A percentile compares a stretch with the other conserved stretches of the same genome.
Conservation (phyloP, 2,329 filamentous ascomycete genomes). For the Fusarium concolor region DNA sequence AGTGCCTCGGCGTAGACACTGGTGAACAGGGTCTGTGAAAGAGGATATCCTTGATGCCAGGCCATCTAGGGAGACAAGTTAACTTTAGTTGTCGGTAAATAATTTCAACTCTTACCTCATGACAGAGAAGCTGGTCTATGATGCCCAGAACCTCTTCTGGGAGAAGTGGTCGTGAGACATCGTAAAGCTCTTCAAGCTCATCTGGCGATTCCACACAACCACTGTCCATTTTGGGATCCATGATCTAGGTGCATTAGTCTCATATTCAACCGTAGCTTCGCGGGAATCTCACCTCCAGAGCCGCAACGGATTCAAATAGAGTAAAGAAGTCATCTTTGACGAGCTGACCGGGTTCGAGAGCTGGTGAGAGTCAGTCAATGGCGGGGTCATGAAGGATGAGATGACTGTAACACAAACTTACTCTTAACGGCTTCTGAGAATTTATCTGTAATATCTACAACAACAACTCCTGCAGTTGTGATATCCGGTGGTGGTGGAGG, state of each 20-base stretch:
- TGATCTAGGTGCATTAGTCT: conserved; percentile 73
- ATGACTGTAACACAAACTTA: conserved; percentile 49
- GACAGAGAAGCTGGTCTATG: conserved; percentile 90
- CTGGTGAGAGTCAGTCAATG: conserved; percentile 58
- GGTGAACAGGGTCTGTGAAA: conserved; percentile 94
- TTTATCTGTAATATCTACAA: conserved; percentile 68
- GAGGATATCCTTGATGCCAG: conserved; percentile 95
- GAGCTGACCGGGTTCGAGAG: conserved; percentile 81
- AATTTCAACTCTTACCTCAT: conserved; percentile 71
- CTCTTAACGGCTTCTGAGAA: conserved; percentile 66
- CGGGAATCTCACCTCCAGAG: conserved; percentile 71
- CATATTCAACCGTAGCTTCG: too few species aligned
- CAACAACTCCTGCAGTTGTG: conserved; percentile 62
- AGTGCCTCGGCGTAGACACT: conserved; percentile 90
- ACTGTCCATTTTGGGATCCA: conserved; percentile 99
- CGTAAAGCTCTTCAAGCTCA: conserved; percentile 84
- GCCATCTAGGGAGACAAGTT: conserved; percentile 73
- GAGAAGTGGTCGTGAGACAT: conserved; percentile 73
- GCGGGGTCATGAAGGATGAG: conserved; percentile 19
- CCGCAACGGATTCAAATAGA: conserved; percentile 92
- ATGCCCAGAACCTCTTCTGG: conserved; percentile 89
- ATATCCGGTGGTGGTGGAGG: conserved; percentile 55
- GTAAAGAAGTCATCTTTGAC: conserved; percentile 96
- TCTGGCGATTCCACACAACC: conserved; percentile 83
- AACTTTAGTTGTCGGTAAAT: not conserved